Evolutionary conservation across 2,329 filamentous ascomycete species (phyloP).

Genomic region (Pezicula radicicola): DNA sequence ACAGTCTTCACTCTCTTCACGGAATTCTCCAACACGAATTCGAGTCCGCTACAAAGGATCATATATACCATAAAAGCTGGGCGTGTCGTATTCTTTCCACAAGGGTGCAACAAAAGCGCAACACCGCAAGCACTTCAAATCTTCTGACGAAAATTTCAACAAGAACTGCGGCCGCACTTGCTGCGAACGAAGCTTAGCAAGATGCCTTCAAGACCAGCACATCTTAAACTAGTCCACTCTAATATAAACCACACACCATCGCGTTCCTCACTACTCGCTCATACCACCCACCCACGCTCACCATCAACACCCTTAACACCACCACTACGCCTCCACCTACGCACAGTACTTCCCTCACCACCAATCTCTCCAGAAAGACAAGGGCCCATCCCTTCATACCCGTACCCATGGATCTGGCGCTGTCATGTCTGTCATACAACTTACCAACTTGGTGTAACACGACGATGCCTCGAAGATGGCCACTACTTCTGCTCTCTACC

Average conservation of each 20-base stretch:
- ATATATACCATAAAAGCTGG: no score
- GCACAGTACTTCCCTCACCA: constrained; percentile 19
- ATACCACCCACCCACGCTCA: background rate
- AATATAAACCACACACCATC: background rate
- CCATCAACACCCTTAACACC: constrained; percentile 7
- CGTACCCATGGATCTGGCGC: constrained; percentile 32
- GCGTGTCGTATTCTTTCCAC: no score
- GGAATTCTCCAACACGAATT: no score
- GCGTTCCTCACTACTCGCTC: background rate
- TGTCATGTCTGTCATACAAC: constrained; percentile 29
- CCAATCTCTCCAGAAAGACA: constrained; percentile 19
- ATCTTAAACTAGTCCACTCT: no score
- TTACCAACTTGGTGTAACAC: constrained; percentile 31
- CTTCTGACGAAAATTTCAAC: no score
- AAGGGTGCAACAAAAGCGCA: no score
- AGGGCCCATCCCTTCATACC: constrained; percentile 19
- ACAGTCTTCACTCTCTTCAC: no score
- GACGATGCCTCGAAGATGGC: constrained; percentile 30
- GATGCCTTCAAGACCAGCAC: no score
- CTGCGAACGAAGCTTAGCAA: no score
- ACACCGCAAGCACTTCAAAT: no score
- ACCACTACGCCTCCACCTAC: constrained; percentile 14
- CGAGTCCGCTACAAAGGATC: no score
- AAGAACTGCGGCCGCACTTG: no score
- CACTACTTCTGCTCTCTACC: constrained; percentile 20